phyloP scores from a whole-genome alignment of 208 protist genomes.

The Trichomonas gallinae region DNA sequence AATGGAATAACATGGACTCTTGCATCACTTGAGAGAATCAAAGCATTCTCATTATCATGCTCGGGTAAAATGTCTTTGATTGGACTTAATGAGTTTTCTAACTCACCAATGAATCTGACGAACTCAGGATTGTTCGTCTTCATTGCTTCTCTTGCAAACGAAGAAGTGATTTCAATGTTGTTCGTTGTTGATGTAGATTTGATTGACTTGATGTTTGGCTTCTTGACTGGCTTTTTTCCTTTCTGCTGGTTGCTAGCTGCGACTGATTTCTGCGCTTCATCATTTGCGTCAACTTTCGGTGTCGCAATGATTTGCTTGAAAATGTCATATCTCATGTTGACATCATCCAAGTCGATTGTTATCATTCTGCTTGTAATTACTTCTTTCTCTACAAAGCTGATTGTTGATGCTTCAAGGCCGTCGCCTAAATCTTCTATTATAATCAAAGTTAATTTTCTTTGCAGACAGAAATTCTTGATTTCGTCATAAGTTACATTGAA shows the following conservation, averaged over 20 bases:
- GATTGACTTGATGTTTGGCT: neutral
- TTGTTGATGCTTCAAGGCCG: neutral
- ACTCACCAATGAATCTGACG: neutral
- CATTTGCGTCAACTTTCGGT: neutral
- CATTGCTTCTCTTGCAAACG: neutral
- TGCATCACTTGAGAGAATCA: neutral
- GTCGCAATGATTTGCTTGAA: slow-evolving; percentile 16
- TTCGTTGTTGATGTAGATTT: neutral
- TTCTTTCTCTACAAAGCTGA: neutral
- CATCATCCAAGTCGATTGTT: neutral
- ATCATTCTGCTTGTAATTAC: neutral
- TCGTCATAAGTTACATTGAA: neutral
- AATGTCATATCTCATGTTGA: neutral
- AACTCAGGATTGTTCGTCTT: neutral
- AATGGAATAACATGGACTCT: neutral
- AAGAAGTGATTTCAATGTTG: neutral
- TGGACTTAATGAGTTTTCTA: neutral
- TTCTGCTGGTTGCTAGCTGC: neutral
- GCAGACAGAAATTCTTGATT: neutral
- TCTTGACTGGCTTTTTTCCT: neutral
- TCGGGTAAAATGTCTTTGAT: neutral
- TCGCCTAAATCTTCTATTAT: neutral
- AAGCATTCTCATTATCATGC: neutral
- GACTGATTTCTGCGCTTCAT: neutral
- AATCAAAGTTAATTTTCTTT: neutral